A percentile compares a stretch with the other conserved stretches of the same genome.
phyloP scores from a whole-genome alignment of 2,329 filamentous ascomycete genomes.

The Alternaria sp. region DNA sequence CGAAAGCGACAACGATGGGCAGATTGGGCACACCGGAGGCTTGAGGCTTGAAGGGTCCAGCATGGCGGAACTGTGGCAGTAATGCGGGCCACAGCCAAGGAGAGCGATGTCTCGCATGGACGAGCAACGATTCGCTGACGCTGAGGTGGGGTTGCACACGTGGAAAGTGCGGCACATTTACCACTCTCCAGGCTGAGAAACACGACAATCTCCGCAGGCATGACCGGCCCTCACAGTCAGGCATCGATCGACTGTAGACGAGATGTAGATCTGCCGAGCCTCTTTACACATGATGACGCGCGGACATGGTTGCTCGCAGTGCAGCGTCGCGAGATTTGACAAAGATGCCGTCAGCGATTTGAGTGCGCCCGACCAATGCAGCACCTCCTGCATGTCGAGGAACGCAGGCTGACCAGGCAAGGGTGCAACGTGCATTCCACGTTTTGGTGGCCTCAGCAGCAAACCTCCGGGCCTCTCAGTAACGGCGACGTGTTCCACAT shows the following conservation, averaged over 20 bases:
- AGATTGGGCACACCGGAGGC: constrained; percentile 20
- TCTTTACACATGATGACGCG: constrained; percentile 16
- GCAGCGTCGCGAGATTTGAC: constrained; percentile 5
- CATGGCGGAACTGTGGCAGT: constrained; percentile 25
- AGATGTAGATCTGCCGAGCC: constrained; percentile 21
- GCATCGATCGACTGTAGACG: constrained; percentile 20
- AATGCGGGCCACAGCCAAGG: constrained; percentile 30
- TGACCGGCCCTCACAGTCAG: constrained; percentile 4
- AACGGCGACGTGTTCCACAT: constrained; percentile 26
- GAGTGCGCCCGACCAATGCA: neutral
- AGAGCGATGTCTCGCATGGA: constrained; percentile 42
- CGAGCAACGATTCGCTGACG: constrained; percentile 26
- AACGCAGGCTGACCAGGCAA: constrained; percentile 24
- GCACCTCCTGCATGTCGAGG: constrained; percentile 6
- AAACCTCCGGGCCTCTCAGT: constrained; percentile 39
- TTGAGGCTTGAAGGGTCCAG: constrained; percentile 24
- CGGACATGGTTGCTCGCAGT: neutral
- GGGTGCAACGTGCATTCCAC: constrained; percentile 47
- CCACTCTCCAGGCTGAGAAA: constrained; percentile 20
- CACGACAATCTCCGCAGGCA: constrained; percentile 15
- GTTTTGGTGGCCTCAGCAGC: constrained; percentile 37
- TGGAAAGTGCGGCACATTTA: constrained; percentile 25
- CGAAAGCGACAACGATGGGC: constrained; percentile 20
- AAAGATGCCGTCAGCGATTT: constrained; percentile 2
- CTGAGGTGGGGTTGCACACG: constrained; percentile 34